A percentile compares a stretch with the other conserved stretches of the same genome.
Conservation (phyloP, 768 basidiomycete species). For the Lentinus brumalis region DNA sequence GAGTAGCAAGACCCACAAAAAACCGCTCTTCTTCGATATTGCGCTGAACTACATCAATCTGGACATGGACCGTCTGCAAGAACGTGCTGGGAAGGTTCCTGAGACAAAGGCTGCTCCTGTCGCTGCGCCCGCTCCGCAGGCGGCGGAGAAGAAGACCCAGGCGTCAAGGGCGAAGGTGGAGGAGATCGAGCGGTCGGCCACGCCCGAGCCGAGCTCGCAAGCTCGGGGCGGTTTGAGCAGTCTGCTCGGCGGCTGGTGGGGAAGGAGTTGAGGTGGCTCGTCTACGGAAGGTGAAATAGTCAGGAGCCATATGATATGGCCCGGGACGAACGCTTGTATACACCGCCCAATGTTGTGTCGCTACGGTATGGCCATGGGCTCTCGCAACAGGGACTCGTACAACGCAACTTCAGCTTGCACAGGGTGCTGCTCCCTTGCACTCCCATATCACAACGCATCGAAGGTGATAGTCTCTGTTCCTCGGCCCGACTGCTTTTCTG, state of each 20-base stretch:
- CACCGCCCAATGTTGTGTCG: no score
- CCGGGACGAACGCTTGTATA: no score
- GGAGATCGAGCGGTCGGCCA: slow-evolving; percentile 48
- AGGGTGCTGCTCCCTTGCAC: no score
- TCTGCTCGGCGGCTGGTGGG: slow-evolving; percentile 86
- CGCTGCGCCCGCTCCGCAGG: slow-evolving; percentile 25
- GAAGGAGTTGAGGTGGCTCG: slow-evolving; percentile 33
- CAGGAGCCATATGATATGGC: no score
- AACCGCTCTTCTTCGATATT: slow-evolving; percentile 92
- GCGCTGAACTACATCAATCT: slow-evolving; percentile 90
- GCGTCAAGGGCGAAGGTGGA: slow-evolving; percentile 57
- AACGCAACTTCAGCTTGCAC: no score
- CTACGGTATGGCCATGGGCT: no score
- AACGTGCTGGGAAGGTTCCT: slow-evolving; percentile 64
- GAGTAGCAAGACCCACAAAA: slow-evolving; percentile 59
- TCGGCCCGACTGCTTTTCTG: no score
- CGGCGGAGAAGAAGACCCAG: slow-evolving; percentile 46
- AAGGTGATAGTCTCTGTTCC: no score
- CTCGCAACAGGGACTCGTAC: no score
- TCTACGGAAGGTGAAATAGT: no score
- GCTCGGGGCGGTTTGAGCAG: slow-evolving; percentile 59
- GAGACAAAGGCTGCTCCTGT: slow-evolving; percentile 17
- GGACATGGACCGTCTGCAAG: slow-evolving; percentile 77
- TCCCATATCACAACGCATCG: no score
- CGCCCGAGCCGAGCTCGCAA: slow-evolving; percentile 50